These are phyloP conservation scores for Paramecium caudatum DNA, from an alignment of 73 alveolate species.

Conservation along the genomic window DNA sequence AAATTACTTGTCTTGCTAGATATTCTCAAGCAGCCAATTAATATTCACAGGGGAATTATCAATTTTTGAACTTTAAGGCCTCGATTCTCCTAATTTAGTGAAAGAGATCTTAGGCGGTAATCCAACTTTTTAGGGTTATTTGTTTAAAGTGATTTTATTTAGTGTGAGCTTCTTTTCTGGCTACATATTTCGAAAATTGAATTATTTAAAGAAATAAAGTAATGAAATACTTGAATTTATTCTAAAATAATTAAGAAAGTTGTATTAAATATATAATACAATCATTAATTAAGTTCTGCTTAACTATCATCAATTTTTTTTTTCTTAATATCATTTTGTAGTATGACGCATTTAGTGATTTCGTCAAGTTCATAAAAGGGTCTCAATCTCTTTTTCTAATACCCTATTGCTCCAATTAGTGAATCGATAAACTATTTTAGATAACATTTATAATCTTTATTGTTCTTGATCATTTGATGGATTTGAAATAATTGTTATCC, in stretches of 20 bases:
- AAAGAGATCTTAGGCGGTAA: slow-evolving; percentile 22
- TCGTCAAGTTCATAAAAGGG: slow-evolving; percentile 41
- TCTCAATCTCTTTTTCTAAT: slow-evolving; percentile 10
- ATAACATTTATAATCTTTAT: background rate
- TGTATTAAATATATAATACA: background rate
- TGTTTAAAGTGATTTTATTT: background rate
- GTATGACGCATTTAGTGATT: slow-evolving; percentile 42
- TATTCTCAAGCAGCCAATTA: slow-evolving; percentile 9
- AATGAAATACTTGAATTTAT: background rate
- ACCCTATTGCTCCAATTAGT: background rate
- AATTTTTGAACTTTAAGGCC: slow-evolving; percentile 36
- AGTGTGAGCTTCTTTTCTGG: slow-evolving; percentile 49
- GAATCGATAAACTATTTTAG: background rate
- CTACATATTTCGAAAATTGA: slow-evolving; percentile 55
- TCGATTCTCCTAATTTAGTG: background rate
- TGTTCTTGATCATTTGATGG: background rate
- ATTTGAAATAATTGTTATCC: slow-evolving; percentile 24
- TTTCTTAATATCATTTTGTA: background rate
- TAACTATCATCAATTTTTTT: slow-evolving; percentile 35
- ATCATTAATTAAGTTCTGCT: slow-evolving; percentile 23
- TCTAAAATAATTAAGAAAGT: background rate
- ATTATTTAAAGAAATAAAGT: background rate
- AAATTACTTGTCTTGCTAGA: slow-evolving; percentile 24
- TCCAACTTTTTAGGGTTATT: background rate
- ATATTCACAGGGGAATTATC: slow-evolving; percentile 10